These are phyloP conservation scores for Aspergillus saccharolyticus DNA, from an alignment of 495 filamentous ascomycete species.

Conservation along the genomic window DNA sequence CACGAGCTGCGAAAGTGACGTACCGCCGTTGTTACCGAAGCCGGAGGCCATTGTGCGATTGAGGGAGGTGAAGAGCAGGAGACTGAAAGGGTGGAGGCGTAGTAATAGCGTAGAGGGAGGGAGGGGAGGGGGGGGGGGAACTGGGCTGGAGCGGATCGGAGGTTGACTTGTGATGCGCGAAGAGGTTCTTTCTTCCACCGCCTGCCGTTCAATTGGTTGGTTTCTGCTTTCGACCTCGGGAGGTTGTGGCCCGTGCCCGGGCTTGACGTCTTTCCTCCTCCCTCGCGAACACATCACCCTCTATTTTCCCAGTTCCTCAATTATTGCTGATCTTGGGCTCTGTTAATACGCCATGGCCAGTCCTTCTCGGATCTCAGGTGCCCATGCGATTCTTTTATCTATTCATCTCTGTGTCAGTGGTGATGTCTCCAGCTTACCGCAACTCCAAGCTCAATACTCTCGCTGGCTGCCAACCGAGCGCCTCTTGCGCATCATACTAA, in stretches of 20 bases:
- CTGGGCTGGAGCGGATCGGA: constrained; percentile 23
- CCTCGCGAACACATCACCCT: constrained; percentile 18
- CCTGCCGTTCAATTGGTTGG: neutral
- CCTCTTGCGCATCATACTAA: constrained; percentile 74
- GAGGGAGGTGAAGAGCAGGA: constrained; percentile 10
- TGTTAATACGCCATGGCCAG: constrained; percentile 31
- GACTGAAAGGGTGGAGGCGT: constrained; percentile 7
- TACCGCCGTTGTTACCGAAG: constrained; percentile 76
- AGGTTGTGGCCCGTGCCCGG: constrained; percentile 37
- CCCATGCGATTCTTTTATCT: constrained; percentile 47
- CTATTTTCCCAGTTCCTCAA: constrained; percentile 1
- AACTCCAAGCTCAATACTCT: constrained; percentile 54
- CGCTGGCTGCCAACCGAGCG: constrained; percentile 60
- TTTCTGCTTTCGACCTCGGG: constrained; percentile 26
- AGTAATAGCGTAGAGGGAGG: constrained; percentile 24
- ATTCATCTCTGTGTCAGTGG: constrained; percentile 42
- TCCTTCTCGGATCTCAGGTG: constrained; percentile 40
- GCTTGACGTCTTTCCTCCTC: constrained; percentile 16
- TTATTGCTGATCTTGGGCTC: neutral
- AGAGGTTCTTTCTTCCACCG: constrained; percentile 27
- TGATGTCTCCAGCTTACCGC: constrained; percentile 58
- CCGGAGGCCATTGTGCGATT: constrained; percentile 67
- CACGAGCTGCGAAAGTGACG: constrained; percentile 24
- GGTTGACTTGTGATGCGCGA: constrained; percentile 13
- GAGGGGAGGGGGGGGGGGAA: constrained; percentile 21